Percentiles rank a stretch among this genome's conserved stretches.
Evolutionary conservation across 164 flowering plant genomes (phyloP).

Genomic region (Nymphaea colorata): DNA sequence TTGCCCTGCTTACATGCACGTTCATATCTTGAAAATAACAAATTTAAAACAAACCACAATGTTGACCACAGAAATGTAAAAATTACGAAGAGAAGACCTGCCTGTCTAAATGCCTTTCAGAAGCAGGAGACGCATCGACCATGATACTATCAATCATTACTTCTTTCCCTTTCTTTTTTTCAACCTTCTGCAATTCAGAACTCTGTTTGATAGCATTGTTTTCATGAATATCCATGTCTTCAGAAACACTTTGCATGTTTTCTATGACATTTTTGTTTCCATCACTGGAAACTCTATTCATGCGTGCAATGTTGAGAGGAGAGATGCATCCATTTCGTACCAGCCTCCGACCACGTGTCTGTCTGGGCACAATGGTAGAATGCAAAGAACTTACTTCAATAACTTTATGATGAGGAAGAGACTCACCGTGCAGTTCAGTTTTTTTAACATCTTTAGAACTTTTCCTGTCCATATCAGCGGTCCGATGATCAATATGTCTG

Average conservation of each 20-base stretch:
- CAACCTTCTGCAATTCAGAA: background rate
- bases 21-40: too few relatives aligned
- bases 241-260: background rate
- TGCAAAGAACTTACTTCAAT: constrained; percentile 4
- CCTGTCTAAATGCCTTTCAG: background rate
- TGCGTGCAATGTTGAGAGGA: constrained; percentile 46
- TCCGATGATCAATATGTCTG: background rate
- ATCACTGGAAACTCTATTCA: background rate
- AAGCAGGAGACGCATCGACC: background rate
- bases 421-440: constrained; percentile 5
- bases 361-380: constrained; percentile 21
- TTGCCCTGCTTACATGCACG: too few relatives aligned
- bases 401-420: constrained; percentile 10
- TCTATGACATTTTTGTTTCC: background rate
- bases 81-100: too few relatives aligned
- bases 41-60: too few relatives aligned
- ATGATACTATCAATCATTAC: constrained; percentile 10
- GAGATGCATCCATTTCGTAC: constrained; percentile 86
- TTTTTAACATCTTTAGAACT: constrained; percentile 9
- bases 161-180: constrained; percentile 42
- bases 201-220: background rate
- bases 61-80: too few relatives aligned
- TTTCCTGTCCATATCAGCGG: background rate
- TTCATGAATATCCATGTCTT: background rate
- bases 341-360: constrained; percentile 41